Evolutionary conservation across 495 filamentous ascomycete species (phyloP), one percentile per base, ranked within the genome.

Genomic region (Hypoxylon perforatum): DNA sequence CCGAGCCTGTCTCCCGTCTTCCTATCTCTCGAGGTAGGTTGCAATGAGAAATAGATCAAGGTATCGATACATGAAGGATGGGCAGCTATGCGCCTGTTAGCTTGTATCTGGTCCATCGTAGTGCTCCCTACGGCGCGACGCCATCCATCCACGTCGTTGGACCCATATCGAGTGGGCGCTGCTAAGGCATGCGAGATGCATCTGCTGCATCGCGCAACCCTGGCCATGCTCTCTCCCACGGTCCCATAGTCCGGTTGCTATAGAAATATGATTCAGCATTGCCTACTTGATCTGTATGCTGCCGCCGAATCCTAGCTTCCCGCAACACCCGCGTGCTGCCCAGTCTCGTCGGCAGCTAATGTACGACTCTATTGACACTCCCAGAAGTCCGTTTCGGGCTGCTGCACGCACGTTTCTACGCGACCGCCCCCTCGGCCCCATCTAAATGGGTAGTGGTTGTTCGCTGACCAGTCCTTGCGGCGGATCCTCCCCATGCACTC

Each of bases 41-140:
- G 39, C 45, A 57, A 33, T 69, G 46, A 46, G 47, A 64, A 57
- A 49, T 2, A 35, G 22, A 30, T 38, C 56, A 64, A 73, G 68
- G 68, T 73, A 69, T 65, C 61, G 65, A 66, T 71, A 73, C 71
- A 71, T 71, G 61, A 63, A 7, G 58, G 64, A 71, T 73, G 71
- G 71, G 71, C 71, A 73, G 71, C 71, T 38, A 73, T 73, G 71
- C 71, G 33, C 71, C 68, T 63, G 10, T 73, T 73, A 68, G 67
- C 64, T 71, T 68, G 67, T 71, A 71, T 73, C 61, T 65, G 22
- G 47, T 53, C 21, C 51, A 33, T 53, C 39, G 51, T 54, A 17
- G 33, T 19, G 35, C 5, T 4, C 55, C 33, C 44, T 47, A 46
- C 41, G 45, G 21, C 61, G 41, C 64, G 47, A 65, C 58, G 41